Base-by-base conservation (phyloP, 352 stramenopile species). In the Phytopythium mirpurense region DNA sequence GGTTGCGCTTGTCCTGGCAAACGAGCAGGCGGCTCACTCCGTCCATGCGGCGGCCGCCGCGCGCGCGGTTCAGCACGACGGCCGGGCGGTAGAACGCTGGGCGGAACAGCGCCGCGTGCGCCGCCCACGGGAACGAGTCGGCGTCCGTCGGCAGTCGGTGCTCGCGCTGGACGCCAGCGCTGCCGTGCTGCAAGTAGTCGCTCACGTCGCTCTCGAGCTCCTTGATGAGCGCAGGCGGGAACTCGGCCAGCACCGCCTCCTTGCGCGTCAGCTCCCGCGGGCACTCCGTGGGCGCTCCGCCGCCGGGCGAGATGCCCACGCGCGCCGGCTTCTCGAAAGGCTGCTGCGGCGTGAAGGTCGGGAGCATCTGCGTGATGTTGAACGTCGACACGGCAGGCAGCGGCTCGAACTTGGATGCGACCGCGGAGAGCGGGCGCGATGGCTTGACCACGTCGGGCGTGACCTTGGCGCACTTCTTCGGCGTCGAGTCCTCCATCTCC, bases 1-100 rank as follows among this genome's bases (percentile, higher is more conserved):
- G 54, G 36, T 62, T 82, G 56, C 72, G 74, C 43, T 88, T 88
- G 65, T 86, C 71, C 51, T 88, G 74, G 45, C 63, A 78, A 12
- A 86, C 56, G 36, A 88, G 36, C 35, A 83, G 52, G 10, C 67
- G 72, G 36, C 66, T 86, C 14, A 85, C 52, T 14, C 54, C 60
- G 40, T 82, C 66, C 9, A 86, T 46, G 23, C 63, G 51, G 37
- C 61, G 63, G 12, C 63, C 56, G 65, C 60, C 66, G 42, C 67
- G 32, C n/a, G 63, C 54, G 24, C 69, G 70, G 42, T 75, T 78
- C 12, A 84, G 44, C 51, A 86, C 76, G 11, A 79, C 67, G 1
- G 59, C 78, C 4, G 72, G 67, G 32, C 66, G 62, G 53, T 76
- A 83, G 23, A 80, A 83, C 11, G 78, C 63, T 6, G 68, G 70